Base-by-base conservation (phyloP, 2,329 filamentous ascomycete genomes). In the Alternaria sp. region DNA sequence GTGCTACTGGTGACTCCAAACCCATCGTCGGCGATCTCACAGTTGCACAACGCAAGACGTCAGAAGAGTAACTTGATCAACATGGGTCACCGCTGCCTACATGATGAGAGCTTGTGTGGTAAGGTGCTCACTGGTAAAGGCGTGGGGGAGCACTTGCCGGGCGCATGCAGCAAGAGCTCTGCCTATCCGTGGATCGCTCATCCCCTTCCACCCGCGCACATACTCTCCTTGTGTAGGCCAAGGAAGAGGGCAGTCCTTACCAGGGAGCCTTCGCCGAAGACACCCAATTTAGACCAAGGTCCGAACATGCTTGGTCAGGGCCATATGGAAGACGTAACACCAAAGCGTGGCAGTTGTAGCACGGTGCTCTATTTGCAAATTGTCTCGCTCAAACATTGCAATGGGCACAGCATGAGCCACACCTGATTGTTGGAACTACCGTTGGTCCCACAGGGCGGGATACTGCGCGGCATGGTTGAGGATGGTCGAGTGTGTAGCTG, bases 381-480 rank as follows among this genome's bases (percentile, higher is more conserved):
- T 59, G 57, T 50, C 56, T 34, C 53, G 51, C 50, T 60, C 63
- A 66, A 66, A 68, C 63, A 70, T 62, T 50, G 50, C 53, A 58
- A 49, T 61, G 68, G 62, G 46, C 68, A 75, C 71, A 42, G 58
- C 69, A 71, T 68, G 68, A 74, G 73, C 73, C 74, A 76, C 69
- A 68, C 8, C 57, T 69, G 54, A 67, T 71, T 67, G 73, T 55
- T 75, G 74, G 73, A 70, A 75, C 64, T 62, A 65, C 72, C 73
- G 74, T 76, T 77, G 66, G 70, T 74, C 65, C 74, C 72, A 72
- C 67, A 41, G 57, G 51, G 56, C 67, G 71, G 73, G 73, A 71
- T 65, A 63, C 57, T 63, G 65, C 67, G 67, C 36, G 51, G 65
- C 71, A 67, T 68, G 63, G 67, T 62, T 61, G 58, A 48, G 29